Percentiles rank a stretch among this genome's conserved stretches.
These are phyloP conservation scores for Saccharomycopsis crataegensis DNA, from an alignment of 1,139 yeast genomes.

Conservation along the genomic window DNA sequence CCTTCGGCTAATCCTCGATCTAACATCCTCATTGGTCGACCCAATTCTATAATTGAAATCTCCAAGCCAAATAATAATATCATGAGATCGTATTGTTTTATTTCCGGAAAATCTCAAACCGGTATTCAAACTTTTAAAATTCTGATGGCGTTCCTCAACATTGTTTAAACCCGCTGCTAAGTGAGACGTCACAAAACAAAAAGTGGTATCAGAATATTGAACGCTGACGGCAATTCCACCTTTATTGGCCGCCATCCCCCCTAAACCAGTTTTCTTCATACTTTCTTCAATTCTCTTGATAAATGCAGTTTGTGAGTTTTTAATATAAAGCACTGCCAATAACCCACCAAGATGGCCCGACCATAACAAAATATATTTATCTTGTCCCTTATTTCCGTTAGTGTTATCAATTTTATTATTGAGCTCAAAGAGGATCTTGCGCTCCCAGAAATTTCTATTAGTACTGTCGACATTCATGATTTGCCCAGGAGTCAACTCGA, in stretches of 20 bases:
- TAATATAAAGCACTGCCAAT: constrained; percentile 66
- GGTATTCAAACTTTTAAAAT: constrained; percentile 71
- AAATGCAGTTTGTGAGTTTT: constrained; percentile 50
- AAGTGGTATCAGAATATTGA: constrained; percentile 64
- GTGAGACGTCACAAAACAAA: constrained; percentile 86
- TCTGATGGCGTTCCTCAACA: constrained; percentile 79
- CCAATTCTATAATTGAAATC: constrained; percentile 87
- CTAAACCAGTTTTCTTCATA: constrained; percentile 79
- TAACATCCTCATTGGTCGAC: constrained; percentile 68
- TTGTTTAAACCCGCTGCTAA: constrained; percentile 90
- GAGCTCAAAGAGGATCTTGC: constrained; percentile 49
- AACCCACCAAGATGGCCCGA: constrained; percentile 92
- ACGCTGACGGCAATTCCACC: constrained; percentile 88
- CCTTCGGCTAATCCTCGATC: constrained; percentile 43
- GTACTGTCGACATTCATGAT: constrained; percentile 76
- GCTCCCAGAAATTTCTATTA: constrained; percentile 74
- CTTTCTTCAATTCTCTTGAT: constrained; percentile 76
- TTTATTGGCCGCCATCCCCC: constrained; percentile 88
- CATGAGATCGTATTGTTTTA: constrained; percentile 67
- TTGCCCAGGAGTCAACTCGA: constrained; percentile 85
- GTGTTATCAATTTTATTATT: constrained; percentile 28
- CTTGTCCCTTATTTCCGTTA: constrained; percentile 21
- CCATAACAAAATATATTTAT: constrained; percentile 62
- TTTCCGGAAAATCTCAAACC: constrained; percentile 77
- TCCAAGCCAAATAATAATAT: constrained; percentile 87